phyloP scores from a whole-genome alignment of 805 yeast genomes.

The Teunomyces gatunensis region DNA sequence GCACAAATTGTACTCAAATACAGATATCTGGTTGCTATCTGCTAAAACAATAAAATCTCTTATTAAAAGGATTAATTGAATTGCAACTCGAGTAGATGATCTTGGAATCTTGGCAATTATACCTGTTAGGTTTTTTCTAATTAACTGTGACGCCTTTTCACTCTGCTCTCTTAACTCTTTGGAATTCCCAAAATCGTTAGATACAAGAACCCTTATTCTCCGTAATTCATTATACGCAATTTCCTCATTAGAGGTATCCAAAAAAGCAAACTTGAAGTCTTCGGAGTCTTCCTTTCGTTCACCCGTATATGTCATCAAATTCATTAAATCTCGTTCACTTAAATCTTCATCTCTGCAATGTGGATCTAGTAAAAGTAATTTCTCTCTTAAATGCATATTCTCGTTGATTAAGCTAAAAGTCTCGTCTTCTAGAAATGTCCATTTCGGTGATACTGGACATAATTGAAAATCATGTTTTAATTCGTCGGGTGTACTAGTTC shows the following conservation, averaged over 20 bases:
- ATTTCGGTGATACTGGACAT: background rate
- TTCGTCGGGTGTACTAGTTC: background rate
- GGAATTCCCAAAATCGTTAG: background rate
- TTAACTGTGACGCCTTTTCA: background rate
- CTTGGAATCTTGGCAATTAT: background rate
- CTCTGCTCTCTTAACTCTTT: background rate
- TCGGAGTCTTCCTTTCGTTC: background rate
- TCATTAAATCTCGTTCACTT: background rate
- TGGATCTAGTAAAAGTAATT: background rate
- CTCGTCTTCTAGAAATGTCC: background rate
- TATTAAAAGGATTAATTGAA: background rate
- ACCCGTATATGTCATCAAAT: background rate
- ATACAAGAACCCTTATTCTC: background rate
- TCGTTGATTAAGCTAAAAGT: background rate
- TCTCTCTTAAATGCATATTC: background rate
- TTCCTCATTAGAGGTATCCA: background rate
- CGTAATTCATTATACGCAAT: background rate
- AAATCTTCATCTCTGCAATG: background rate
- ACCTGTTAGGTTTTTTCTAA: background rate
- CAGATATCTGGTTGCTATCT: background rate
- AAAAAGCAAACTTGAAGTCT: background rate
- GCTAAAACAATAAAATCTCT: slow-evolving; percentile 1
- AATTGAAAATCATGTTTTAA: background rate
- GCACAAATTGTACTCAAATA: background rate
- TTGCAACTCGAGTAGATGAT: background rate